Conservation (phyloP, 2,329 filamentous ascomycete genomes). For the Fusarium liriodendri region DNA sequence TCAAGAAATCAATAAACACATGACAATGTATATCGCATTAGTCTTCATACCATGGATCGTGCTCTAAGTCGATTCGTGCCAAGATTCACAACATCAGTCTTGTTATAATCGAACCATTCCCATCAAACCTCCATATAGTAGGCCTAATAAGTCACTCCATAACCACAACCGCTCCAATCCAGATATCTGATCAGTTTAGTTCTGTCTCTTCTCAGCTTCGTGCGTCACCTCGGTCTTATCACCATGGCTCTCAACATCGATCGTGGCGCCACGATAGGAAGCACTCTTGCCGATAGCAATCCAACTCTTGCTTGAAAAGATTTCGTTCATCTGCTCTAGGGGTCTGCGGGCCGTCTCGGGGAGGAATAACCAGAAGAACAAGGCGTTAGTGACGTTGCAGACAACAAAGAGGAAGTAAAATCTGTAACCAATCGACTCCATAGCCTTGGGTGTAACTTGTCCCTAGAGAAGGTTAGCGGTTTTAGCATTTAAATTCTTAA, state of each 20-base stretch:
- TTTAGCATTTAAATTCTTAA: background rate
- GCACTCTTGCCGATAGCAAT: constrained; percentile 61
- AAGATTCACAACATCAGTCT: background rate
- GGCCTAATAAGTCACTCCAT: background rate
- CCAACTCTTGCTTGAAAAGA: constrained; percentile 70
- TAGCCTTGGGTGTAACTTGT: constrained; percentile 67
- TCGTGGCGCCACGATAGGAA: background rate
- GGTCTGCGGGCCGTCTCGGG: constrained; percentile 70
- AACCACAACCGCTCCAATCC: background rate
- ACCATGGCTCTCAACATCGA: constrained; percentile 69
- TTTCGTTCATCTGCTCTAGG: constrained; percentile 74
- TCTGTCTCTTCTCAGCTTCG: background rate
- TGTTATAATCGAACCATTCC: background rate
- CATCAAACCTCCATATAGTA: background rate
- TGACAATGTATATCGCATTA: background rate
- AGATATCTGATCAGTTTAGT: background rate
- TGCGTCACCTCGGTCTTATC: constrained; percentile 67
- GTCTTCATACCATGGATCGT: background rate
- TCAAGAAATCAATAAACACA: background rate
- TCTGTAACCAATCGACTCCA: constrained; percentile 54
- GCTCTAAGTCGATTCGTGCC: background rate
- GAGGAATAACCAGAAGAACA: constrained; percentile 70
- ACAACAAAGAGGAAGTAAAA: constrained; percentile 57
- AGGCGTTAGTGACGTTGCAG: constrained; percentile 66
- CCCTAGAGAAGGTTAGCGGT: constrained; percentile 49